Conservation (phyloP, 495 filamentous ascomycete genomes). For the Penicillium bialowiezense region DNA sequence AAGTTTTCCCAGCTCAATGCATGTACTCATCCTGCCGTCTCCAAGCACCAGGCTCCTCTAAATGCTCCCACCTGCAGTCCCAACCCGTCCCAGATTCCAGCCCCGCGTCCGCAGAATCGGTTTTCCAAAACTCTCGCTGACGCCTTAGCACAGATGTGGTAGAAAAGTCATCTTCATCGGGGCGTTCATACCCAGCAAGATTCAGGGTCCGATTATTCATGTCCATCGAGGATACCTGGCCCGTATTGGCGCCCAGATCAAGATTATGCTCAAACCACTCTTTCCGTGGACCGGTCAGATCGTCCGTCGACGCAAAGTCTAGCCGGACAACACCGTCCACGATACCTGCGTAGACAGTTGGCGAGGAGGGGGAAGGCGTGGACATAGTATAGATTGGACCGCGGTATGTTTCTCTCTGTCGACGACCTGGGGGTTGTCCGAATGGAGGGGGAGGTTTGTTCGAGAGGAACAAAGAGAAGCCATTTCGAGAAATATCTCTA, state of each 20-base stretch:
- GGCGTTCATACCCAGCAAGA: constrained; percentile 43
- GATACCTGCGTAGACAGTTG: constrained; percentile 57
- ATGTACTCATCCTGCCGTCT: constrained; percentile 22
- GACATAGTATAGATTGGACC: constrained; percentile 60
- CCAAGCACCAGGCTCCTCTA: constrained; percentile 34
- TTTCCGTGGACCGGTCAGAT: constrained; percentile 28
- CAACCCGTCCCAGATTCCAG: constrained; percentile 30
- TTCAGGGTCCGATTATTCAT: constrained; percentile 17
- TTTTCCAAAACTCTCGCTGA: constrained; percentile 30
- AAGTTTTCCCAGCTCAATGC: no score
- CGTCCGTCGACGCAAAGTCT: constrained; percentile 50
- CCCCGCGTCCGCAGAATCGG: constrained; percentile 11
- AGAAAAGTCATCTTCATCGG: constrained; percentile 29
- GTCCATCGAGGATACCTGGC: neutral
- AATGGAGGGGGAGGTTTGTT: constrained; percentile 14
- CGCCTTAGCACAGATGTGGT: constrained; percentile 34
- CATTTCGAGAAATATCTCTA: constrained; percentile 21
- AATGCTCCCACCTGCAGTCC: constrained; percentile 37
- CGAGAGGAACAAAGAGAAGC: constrained; percentile 42
- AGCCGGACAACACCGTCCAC: constrained; percentile 51
- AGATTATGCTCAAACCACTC: constrained; percentile 38
- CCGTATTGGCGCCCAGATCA: constrained; percentile 15
- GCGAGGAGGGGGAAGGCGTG: constrained; percentile 51
- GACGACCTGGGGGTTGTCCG: constrained; percentile 6
- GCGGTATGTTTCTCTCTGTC: constrained; percentile 26